A percentile compares a stretch with the other conserved stretches of the same genome.
These are phyloP conservation scores for Pseudevernia furfuracea DNA, from an alignment of 495 filamentous ascomycete species.

Conservation along the genomic window DNA sequence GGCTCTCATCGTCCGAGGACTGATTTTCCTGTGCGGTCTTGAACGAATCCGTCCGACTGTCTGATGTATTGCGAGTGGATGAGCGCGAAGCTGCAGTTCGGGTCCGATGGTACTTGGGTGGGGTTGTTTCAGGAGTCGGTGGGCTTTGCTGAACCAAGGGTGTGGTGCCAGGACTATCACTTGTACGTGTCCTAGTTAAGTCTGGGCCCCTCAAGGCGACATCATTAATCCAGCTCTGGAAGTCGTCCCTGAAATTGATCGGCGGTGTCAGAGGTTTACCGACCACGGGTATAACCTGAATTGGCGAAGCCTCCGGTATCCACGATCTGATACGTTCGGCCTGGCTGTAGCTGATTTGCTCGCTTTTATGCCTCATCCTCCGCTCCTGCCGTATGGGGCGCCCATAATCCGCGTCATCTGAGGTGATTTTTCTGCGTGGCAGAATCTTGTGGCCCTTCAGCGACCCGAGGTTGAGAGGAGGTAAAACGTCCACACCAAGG, in stretches of 20 bases:
- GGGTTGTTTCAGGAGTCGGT: conserved; percentile 66
- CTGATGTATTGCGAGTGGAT: conserved; percentile 36
- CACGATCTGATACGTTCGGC: conserved; percentile 23
- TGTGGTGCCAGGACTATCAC: conserved; percentile 36
- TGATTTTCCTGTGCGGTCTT: conserved; percentile 60
- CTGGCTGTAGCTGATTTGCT: conserved; percentile 18
- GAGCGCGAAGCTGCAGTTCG: conserved; percentile 39
- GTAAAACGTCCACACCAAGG: not conserved
- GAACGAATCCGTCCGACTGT: conserved; percentile 62
- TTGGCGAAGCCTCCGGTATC: conserved; percentile 21
- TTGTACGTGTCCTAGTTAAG: conserved; percentile 16
- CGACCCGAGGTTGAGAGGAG: conserved; percentile 13
- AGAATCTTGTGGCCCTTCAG: conserved; percentile 16
- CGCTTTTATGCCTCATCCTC: conserved; percentile 14
- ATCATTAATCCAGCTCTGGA: conserved; percentile 25
- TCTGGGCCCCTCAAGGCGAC: conserved; percentile 10
- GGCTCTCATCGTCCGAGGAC: conserved; percentile 56
- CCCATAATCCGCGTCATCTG: conserved; percentile 1
- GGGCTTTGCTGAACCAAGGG: conserved; percentile 58
- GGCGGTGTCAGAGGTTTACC: conserved; percentile 25
- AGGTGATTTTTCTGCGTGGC: conserved; percentile 11
- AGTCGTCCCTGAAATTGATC: conserved; percentile 18
- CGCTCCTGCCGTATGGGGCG: conserved; percentile 9
- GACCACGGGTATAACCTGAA: conserved; percentile 14
- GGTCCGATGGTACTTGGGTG: conserved; percentile 46